These are phyloP conservation scores for Psilocybe cubensis DNA, from an alignment of 768 basidiomycete genomes.

Conservation along the genomic window DNA sequence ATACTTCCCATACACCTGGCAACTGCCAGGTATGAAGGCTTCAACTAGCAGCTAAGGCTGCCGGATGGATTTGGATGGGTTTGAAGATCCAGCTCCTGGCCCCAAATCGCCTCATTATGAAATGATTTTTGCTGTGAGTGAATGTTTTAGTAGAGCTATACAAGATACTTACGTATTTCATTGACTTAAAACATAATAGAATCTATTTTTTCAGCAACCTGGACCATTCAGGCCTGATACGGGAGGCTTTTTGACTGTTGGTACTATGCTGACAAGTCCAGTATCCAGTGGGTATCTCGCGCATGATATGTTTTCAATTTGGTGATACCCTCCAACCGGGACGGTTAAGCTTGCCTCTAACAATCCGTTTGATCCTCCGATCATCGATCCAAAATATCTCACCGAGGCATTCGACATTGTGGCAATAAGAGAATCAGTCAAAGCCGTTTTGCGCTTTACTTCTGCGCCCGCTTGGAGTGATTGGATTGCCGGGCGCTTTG, in stretches of 20 bases:
- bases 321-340: constrained; percentile 33
- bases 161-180: background rate
- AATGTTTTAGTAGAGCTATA: background rate
- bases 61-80: constrained; percentile 18
- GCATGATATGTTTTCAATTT: background rate
- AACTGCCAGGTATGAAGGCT: too few species aligned
- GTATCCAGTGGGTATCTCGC: constrained; percentile 32
- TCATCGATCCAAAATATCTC: constrained; percentile 20
- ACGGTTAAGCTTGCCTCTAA: constrained; percentile 40
- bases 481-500: constrained; percentile 24
- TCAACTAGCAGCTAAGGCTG: too few species aligned
- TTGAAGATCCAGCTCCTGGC: constrained; percentile 22
- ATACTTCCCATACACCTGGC: too few species aligned
- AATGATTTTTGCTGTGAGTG: constrained; percentile 33
- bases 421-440: constrained; percentile 25
- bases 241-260: constrained; percentile 35
- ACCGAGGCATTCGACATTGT: constrained; percentile 21
- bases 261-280: constrained; percentile 31
- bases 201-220: constrained; percentile 18
- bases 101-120: constrained; percentile 29
- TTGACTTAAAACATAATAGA: constrained; percentile 13
- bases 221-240: constrained; percentile 20
- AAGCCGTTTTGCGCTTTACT: constrained; percentile 20
- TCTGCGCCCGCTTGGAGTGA: constrained; percentile 26
- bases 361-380: constrained; percentile 49